These are phyloP conservation scores for Apiospora arundinis DNA, from an alignment of 2,329 filamentous ascomycete species.

Conservation along the genomic window DNA sequence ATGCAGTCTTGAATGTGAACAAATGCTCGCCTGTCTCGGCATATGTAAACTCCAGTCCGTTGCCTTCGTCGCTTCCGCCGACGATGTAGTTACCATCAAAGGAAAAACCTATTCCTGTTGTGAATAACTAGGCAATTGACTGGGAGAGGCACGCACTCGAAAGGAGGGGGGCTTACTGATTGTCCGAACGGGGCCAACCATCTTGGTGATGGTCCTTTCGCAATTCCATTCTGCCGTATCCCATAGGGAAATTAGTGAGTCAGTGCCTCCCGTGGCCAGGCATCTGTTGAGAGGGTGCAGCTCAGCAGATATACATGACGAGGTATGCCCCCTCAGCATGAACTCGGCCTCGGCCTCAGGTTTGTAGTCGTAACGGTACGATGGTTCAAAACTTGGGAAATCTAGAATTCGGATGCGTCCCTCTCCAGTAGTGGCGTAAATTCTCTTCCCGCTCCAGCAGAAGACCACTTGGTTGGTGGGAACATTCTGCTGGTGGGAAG, in stretches of 20 bases:
- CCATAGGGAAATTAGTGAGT: slow-evolving; percentile 79
- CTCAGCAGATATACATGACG: slow-evolving; percentile 71
- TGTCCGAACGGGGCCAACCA: slow-evolving; percentile 73
- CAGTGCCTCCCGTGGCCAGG: slow-evolving; percentile 76
- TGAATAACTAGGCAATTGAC: slow-evolving; percentile 20
- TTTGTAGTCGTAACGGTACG: slow-evolving; percentile 55
- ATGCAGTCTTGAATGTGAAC: slow-evolving; percentile 72
- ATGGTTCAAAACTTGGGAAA: slow-evolving; percentile 68
- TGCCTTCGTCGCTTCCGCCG: slow-evolving; percentile 75
- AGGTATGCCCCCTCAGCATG: slow-evolving; percentile 74
- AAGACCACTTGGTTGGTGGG: slow-evolving; percentile 78
- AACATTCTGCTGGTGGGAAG: slow-evolving; percentile 64
- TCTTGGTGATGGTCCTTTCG: slow-evolving; percentile 71
- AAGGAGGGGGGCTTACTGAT: slow-evolving; percentile 56
- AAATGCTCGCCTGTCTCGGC: slow-evolving; percentile 77
- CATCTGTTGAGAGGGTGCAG: slow-evolving; percentile 75
- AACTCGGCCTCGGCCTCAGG: slow-evolving; percentile 57
- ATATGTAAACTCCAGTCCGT: slow-evolving; percentile 73
- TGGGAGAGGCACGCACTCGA: slow-evolving; percentile 29
- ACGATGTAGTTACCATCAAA: slow-evolving; percentile 80
- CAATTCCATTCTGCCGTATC: slow-evolving; percentile 81
- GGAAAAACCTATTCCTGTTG: slow-evolving; percentile 65
- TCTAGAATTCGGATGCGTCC: slow-evolving; percentile 74
- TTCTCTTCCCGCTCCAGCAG: slow-evolving; percentile 73
- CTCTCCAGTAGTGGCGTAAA: slow-evolving; percentile 74